Base-by-base conservation (phyloP, 1,284 basidiomycete species). In the Fomitopsis betulina region DNA sequence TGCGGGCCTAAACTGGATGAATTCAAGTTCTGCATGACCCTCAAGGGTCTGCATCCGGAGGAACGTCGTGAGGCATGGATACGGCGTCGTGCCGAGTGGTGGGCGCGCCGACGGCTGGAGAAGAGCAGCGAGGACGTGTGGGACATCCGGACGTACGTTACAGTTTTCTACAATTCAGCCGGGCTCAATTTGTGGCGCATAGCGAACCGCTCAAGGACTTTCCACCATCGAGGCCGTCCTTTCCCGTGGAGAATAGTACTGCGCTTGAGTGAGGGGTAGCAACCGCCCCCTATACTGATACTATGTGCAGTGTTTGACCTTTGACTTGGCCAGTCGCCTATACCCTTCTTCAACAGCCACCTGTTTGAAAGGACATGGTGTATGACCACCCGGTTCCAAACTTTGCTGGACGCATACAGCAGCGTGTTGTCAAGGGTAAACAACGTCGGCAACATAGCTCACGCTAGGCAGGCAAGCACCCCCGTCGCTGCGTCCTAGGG, bases 91-190 rank as follows among this genome's bases (percentile, higher is more conserved):
- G 96, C 96, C 0, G 93, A 97, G 70, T 94, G 91, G 90, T 96
- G 93, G 91, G 94, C 95, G 2, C 76, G 79, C 37, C 76, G 92
- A 53, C 76, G 94, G 53, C 70, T 92, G 12, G 79, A 75, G 10
- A 85, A 83, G 68, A 94, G 92, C 72, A 93, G 91, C 59, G 96
- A 99, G 75, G 92, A 95, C 69, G 87, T 99, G 3, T 99, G 96
- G 96, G 87, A 93, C 62, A 79, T 91, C 23, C 76, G 95, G 69
- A 84, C 77, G 94, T 94, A 70, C 65, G 81, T 50, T 8, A 8
- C 5, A 12, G 27, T 30, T 30, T 2, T 8, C 23, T 19, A 32
- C 10, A 3, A 37, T 17, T 47, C 55, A 1, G 21, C 32, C 9
- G 19, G 27, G 27, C 2, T 30, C 27, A 30, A n/a, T 6, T 0